Conservation (phyloP, 371 early-diverging fungal genomes). For the Actinomucor elegans region DNA sequence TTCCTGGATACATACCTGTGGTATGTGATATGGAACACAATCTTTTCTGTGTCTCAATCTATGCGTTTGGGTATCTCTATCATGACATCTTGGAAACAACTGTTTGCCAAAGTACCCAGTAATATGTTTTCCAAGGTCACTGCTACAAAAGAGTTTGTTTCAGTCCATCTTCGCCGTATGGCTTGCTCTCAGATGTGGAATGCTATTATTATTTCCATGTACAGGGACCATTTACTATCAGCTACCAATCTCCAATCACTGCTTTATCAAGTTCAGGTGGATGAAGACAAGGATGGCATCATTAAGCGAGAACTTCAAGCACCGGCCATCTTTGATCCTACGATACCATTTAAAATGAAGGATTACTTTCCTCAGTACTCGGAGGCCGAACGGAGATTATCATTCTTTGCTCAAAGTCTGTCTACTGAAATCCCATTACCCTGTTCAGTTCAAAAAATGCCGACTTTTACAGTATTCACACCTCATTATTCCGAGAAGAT, state of each 20-base stretch:
- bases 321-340: constrained; percentile 80
- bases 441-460: constrained; percentile 79
- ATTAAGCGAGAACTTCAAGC: constrained; percentile 58
- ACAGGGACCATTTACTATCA: constrained; percentile 81
- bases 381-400: constrained; percentile 83
- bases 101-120: constrained; percentile 77
- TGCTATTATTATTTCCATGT: constrained; percentile 85
- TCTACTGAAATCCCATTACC: constrained; percentile 82
- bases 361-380: constrained; percentile 74
- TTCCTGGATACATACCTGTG: constrained; percentile 91
- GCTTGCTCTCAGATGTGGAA: constrained; percentile 90
- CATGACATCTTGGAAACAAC: constrained; percentile 83
- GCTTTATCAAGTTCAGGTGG: constrained; percentile 70
- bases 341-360: constrained; percentile 52
- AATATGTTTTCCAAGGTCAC: constrained; percentile 78
- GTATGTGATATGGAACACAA: constrained; percentile 86
- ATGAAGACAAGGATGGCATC: constrained; percentile 21
- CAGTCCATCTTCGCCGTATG: constrained; percentile 68
- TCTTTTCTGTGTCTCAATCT: constrained; percentile 77
- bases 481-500: constrained; percentile 93
- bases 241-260: constrained; percentile 73
- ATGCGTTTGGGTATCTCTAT: constrained; percentile 82
- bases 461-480: constrained; percentile 87
- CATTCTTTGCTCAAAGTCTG: constrained; percentile 88
- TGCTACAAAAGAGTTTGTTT: constrained; percentile 65